These are phyloP conservation scores for Cyclotella atomus DNA, from an alignment of 108 stramenopile species.

Conservation along the genomic window DNA sequence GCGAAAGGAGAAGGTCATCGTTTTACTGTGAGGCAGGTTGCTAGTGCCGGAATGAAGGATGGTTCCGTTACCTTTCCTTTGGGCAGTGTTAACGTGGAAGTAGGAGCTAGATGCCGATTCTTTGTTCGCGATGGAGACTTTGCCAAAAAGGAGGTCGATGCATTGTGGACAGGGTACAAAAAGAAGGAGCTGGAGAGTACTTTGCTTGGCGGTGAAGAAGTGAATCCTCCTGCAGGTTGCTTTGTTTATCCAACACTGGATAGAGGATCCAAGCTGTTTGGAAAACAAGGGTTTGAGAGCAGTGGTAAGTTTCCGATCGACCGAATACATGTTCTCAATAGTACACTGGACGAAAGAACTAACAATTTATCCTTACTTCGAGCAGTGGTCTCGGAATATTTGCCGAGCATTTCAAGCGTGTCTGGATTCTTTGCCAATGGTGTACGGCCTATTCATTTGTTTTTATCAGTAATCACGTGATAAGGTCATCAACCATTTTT, in stretches of 20 bases:
- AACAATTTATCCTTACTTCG: neutral
- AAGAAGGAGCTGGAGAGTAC: conserved; percentile 57
- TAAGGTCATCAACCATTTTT: neutral
- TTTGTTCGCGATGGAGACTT: conserved; percentile 84
- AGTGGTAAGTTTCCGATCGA: neutral
- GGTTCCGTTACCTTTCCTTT: conserved; percentile 80
- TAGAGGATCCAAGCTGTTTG: conserved; percentile 80
- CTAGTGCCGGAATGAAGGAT: conserved; percentile 87
- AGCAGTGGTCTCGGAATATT: conserved; percentile 48
- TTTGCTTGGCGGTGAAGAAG: conserved; percentile 29
- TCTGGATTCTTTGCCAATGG: conserved; percentile 85
- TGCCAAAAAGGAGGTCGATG: conserved; percentile 88
- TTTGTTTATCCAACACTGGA: conserved; percentile 80
- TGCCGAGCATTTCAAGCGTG: conserved; percentile 65
- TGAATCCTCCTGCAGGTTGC: conserved; percentile 65
- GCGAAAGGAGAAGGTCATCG: conserved; percentile 78
- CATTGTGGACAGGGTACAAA: conserved; percentile 88
- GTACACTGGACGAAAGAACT: too few species aligned
- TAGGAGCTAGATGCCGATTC: conserved; percentile 80
- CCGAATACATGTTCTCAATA: neutral
- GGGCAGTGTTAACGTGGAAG: conserved; percentile 76
- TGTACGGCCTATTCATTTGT: conserved; percentile 1
- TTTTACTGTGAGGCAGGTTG: conserved; percentile 80
- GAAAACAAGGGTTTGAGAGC: conserved; percentile 79
- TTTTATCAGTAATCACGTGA: neutral